These are phyloP conservation scores for Withania somnifera DNA, from an alignment of 305 asterid species.

Conservation along the genomic window DNA sequence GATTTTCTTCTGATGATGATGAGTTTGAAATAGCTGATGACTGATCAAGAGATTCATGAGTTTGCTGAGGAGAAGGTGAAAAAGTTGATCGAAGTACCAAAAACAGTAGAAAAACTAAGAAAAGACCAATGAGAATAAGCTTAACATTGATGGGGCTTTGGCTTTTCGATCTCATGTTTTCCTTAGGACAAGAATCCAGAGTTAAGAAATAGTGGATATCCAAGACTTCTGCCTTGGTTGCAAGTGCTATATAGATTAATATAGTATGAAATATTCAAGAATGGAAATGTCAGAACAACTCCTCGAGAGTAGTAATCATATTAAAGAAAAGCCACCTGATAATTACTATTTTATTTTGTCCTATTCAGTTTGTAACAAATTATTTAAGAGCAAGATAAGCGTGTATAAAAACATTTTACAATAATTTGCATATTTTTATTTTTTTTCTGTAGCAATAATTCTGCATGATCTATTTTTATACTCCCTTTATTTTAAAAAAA, in stretches of 20 bases:
- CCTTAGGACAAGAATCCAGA: not conserved
- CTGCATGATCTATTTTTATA: not conserved
- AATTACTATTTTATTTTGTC: not conserved
- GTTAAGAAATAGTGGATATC: not conserved
- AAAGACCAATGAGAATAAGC: conserved; percentile 26
- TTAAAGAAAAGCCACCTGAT: not conserved
- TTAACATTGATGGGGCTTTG: conserved; percentile 40
- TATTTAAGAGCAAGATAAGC: not conserved
- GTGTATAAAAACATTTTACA: not conserved
- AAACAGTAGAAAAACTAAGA: conserved; percentile 41
- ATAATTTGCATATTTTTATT: not conserved
- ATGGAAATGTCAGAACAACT: not conserved
- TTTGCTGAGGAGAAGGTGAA: conserved; percentile 21
- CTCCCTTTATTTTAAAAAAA: no score
- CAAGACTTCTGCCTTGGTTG: not conserved
- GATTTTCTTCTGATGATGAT: not conserved
- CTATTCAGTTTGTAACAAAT: not conserved
- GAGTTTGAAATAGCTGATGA: not conserved
- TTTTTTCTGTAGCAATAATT: not conserved
- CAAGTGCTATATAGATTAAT: not conserved
- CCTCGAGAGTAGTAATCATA: not conserved
- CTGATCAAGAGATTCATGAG: not conserved
- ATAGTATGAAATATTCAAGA: not conserved
- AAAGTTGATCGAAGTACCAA: conserved; percentile 39
- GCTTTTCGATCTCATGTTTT: conserved; percentile 37